phyloP scores from a whole-genome alignment of 352 stramenopile genomes.

The Pythium dissimile region DNA sequence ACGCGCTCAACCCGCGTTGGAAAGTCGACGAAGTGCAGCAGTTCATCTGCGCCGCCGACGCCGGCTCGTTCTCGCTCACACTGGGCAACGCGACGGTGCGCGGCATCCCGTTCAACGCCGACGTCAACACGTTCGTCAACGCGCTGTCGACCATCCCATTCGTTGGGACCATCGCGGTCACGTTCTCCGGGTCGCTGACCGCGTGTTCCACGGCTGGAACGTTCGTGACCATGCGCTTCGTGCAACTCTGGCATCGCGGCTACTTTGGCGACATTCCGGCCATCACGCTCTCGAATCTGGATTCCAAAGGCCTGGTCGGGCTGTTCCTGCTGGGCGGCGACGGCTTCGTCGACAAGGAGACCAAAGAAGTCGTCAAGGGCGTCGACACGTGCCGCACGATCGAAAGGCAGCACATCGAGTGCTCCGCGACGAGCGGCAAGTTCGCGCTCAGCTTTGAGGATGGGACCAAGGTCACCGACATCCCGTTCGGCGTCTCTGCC shows the following conservation, averaged over 20 bases:
- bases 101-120: conserved; percentile 54
- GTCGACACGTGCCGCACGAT: conserved; percentile 64
- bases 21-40: conserved; percentile 67
- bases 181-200: conserved; percentile 31
- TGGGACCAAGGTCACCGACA: conserved; percentile 32
- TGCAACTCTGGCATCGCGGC: conserved; percentile 45
- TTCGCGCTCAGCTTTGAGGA: conserved; percentile 74
- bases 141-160: conserved; percentile 39
- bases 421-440: conserved; percentile 55
- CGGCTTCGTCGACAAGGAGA: conserved; percentile 61
- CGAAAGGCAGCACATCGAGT: conserved; percentile 60
- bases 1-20: conserved; percentile 46
- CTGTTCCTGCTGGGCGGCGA: conserved; percentile 41
- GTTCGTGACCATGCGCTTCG: conserved; percentile 57
- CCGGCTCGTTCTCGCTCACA: conserved; percentile 50
- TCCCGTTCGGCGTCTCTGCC: conserved; percentile 44
- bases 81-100: conserved; percentile 52
- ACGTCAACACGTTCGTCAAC: conserved; percentile 51
- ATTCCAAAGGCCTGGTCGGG: conserved; percentile 44
- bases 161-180: conserved; percentile 43
- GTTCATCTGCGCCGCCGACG: conserved; percentile 73
- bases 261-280: conserved; percentile 58
- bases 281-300: conserved; percentile 51
- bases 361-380: conserved; percentile 67
- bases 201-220: conserved; percentile 56